Evolutionary conservation across 306 rosid genomes (phyloP), one percentile per base, ranked within the genome.

Genomic region (Dalbergia oliveri): DNA sequence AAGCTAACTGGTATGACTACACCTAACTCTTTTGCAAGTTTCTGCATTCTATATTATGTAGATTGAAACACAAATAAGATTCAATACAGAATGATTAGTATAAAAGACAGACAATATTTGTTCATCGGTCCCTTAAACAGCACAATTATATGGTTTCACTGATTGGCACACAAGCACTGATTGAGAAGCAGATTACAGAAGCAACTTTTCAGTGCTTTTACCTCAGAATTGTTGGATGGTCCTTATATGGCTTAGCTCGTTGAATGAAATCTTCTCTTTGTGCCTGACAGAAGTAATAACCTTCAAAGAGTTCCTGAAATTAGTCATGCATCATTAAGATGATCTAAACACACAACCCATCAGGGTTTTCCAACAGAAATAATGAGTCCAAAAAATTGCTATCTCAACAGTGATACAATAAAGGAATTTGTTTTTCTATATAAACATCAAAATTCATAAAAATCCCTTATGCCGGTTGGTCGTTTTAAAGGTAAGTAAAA

Each of bases 221-320:
- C 99, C 94, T 85, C 65, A 82, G 80, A 86, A 95, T 95, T 33
- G 99, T 95, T 64, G 98, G 98, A 86, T 95, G 98, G 61, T 64
- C 94, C 73, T 84, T 89, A 73, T 90, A 81, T 43, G 98, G 96
- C 92, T 89, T 89, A 83, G 99, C 98, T 86, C 92, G 84, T 69
- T 83, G 91, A 84, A 93, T 41, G 89, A 72, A 93, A 69, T 91
- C 98, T 86, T 82, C 98, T 80, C 89, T 88, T 82, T 95, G 97
- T 80, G 97, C 99, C 84, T 95, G 98, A 84, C 99, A 95, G 86
- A 95, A 95, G 90, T 91, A 95, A 85, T 86, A 87, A 79, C 98
- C 97, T 87, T 95, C 98, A 80, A 95, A 95, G 81, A 95, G 97
- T 76, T 95, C 98, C 98, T 95, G 81, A 37, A 82, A 69, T 79